These are phyloP conservation scores for Phaseolus lunatus DNA, from an alignment of 306 rosid species.

Conservation along the genomic window DNA sequence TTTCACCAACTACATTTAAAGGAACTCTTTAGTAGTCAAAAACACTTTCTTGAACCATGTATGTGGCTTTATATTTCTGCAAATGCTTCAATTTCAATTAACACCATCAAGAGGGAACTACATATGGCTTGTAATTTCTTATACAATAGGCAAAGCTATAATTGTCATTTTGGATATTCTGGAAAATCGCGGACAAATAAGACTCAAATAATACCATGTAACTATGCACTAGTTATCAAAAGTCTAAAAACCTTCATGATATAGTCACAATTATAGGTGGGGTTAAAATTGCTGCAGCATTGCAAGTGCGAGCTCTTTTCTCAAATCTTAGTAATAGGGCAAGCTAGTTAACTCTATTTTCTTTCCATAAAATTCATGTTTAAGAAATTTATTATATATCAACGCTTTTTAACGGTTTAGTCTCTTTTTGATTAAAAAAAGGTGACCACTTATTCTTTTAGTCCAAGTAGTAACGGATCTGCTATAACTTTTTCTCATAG, in stretches of 20 bases:
- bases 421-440: neutral
- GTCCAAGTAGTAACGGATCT: too few relatives aligned
- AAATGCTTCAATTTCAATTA: constrained; percentile 27
- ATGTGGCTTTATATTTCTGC: constrained; percentile 13
- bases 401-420: too few relatives aligned
- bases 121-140: neutral
- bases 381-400: too few relatives aligned
- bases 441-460: neutral
- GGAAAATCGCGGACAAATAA: neutral
- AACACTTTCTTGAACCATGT: constrained; percentile 5
- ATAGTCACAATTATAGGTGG: neutral
- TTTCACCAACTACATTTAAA: constrained; percentile 17
- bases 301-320: neutral
- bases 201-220: neutral
- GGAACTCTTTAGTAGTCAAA: constrained; percentile 25
- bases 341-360: neutral
- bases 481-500: too few relatives aligned
- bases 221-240: neutral
- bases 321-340: neutral
- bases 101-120: neutral
- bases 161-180: neutral
- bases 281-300: neutral
- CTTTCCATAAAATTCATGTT: neutral
- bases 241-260: neutral
- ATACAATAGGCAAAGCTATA: neutral